Evolutionary conservation across 2,329 filamentous ascomycete genomes (phyloP).

Genomic region (Juglanconis sp.): DNA sequence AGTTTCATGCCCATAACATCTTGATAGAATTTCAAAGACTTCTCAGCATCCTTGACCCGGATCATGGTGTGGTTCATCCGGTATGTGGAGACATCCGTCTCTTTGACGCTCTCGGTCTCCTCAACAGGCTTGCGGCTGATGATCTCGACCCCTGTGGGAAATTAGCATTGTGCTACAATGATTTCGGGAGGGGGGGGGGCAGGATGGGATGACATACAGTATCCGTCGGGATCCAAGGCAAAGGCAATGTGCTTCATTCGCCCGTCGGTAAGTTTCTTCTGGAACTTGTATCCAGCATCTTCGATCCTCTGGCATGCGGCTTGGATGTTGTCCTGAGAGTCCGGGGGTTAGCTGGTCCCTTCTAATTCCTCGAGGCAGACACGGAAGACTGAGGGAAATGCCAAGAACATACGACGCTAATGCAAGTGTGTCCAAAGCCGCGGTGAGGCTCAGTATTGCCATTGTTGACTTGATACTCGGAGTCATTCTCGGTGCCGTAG

Average conservation of each 20-base stretch:
- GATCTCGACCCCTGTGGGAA: conserved; percentile 61
- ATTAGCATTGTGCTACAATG: neutral
- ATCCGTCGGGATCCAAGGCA: conserved; percentile 80
- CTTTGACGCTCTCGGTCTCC: conserved; percentile 66
- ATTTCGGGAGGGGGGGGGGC: neutral
- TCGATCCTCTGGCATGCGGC: conserved; percentile 86
- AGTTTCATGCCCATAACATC: conserved; percentile 87
- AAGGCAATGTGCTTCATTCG: conserved; percentile 88
- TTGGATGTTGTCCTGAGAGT: conserved; percentile 66
- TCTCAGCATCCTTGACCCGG: conserved; percentile 78
- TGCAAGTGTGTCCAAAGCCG: conserved; percentile 82
- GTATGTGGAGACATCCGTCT: conserved; percentile 74
- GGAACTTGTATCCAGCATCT: conserved; percentile 86
- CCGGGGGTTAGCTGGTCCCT: neutral
- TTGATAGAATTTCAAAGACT: conserved; percentile 76
- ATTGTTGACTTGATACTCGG: conserved; percentile 75
- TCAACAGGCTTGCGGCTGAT: conserved; percentile 70
- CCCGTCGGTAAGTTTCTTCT: conserved; percentile 91
- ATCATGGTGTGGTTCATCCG: conserved; percentile 92
- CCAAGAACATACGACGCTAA: conserved; percentile 51
- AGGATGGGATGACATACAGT: conserved; percentile 45
- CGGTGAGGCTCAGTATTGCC: conserved; percentile 87
- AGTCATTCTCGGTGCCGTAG: conserved; percentile 86
- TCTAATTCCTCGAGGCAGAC: neutral
- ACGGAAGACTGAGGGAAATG: neutral